Evolutionary conservation across 768 basidiomycete genomes (phyloP).

Genomic region (Brasilioporus rufonigricans): DNA sequence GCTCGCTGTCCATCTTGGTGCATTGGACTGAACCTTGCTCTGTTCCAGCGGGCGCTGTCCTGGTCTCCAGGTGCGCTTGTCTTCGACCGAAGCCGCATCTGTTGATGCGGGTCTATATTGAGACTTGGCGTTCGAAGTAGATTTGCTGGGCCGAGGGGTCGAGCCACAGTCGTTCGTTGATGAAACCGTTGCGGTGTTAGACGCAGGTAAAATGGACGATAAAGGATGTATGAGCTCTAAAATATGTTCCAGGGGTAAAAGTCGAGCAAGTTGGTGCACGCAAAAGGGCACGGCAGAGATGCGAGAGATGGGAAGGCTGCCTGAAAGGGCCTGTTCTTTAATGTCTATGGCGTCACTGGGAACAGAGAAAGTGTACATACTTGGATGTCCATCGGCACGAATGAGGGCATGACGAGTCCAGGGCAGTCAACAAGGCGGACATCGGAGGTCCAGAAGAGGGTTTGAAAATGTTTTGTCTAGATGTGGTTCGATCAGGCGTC

Average conservation of each 20-base stretch:
- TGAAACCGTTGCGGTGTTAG: not conserved
- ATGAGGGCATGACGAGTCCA: constrained; percentile 87
- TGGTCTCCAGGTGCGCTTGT: constrained; percentile 80
- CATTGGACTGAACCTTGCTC: constrained; percentile 10
- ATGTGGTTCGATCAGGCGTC: not conserved
- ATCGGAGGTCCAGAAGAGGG: constrained; percentile 82
- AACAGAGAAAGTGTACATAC: constrained; percentile 31
- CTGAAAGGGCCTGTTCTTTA: constrained; percentile 55
- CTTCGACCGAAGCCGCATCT: constrained; percentile 32
- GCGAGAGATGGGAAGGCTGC: constrained; percentile 76
- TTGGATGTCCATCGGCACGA: constrained; percentile 81
- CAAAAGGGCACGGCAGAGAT: constrained; percentile 84
- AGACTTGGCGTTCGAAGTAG: not conserved
- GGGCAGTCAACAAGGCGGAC: constrained; percentile 95
- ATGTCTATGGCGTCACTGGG: not conserved
- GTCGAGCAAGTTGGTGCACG: constrained; percentile 61
- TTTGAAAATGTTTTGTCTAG: constrained; percentile 94
- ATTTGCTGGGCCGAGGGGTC: not conserved
- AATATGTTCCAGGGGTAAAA: constrained; percentile 77
- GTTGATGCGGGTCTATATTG: not conserved
- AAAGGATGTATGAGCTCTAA: constrained; percentile 57
- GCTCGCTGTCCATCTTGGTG: constrained; percentile 73
- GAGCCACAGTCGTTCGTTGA: not conserved
- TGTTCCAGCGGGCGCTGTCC: constrained; percentile 33
- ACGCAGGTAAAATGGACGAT: constrained; percentile 11